Base-by-base conservation (phyloP, 1,284 basidiomycete genomes). In the Fomitopsis betulina region DNA sequence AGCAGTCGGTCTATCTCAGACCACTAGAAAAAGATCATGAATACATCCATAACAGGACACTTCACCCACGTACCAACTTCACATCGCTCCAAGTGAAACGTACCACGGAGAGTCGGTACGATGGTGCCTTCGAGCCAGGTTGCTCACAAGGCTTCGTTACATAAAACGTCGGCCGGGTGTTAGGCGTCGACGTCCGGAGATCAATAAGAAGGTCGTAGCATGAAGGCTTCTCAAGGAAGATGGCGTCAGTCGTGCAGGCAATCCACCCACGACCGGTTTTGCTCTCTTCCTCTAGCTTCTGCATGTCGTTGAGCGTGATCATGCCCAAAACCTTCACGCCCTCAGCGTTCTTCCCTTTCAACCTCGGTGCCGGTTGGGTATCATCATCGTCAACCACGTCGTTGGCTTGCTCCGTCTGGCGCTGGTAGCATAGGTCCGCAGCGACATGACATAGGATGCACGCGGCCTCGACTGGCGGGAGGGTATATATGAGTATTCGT, bases 31-130 rank as follows among this genome's bases (percentile, higher is more conserved):
- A 38, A 38, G 53, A 43, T 12, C 9, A 19, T 25, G 30, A 59
- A 25, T 35, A 30, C 13, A 39, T 53, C 27, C 56, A 8, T 47
- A 43, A 25, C 30, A 8, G 37, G 23, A 33, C 38, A 45, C 1
- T 15, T 39, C 21, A 42, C 45, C 40, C 1, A 75, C 82, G 57
- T 56, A 89, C 87, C 53, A 91, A 73, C 72, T 83, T 83, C 40
- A 91, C 77, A 67, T 92, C 90, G 67, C 87, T 90, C 88, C 89
- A 92, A 1, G 89, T 82, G 66, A 89, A 91, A 50, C 86, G 79
- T 15, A 89, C 79, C 15, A 76, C 75, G 1, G 84, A 84, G 13
- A 91, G 76, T 12, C 79, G 75, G 67, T 86, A 77, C 1, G 77
- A 78, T 1, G 79, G 77, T 1, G 73, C 73, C 54, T 75, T 74